phyloP scores from a whole-genome alignment of 768 basidiomycete species.

The Suillus fuscotomentosus region DNA sequence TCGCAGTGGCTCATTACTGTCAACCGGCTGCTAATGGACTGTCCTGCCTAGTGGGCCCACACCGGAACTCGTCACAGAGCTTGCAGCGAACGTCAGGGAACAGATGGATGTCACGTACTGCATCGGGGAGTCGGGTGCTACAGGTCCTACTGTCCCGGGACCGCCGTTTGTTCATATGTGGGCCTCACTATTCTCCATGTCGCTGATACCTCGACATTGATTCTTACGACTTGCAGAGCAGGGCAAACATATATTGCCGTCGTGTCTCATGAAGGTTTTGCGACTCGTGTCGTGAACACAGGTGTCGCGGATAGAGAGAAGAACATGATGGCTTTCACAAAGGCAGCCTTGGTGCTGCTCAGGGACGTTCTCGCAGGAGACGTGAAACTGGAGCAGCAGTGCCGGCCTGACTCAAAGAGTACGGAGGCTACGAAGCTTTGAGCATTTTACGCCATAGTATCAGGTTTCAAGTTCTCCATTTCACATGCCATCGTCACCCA shows the following conservation, averaged over 20 bases:
- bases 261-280: conserved; percentile 10
- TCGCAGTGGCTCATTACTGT: neutral
- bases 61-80: conserved; percentile 14
- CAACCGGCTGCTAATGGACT: neutral
- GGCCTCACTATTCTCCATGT: neutral
- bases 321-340: conserved; percentile 22
- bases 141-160: conserved; percentile 16
- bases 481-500: neutral
- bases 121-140: conserved; percentile 18
- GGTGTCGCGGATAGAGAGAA: conserved; percentile 13
- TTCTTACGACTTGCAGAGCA: conserved; percentile 2
- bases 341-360: conserved; percentile 13
- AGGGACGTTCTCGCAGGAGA: conserved; percentile 14
- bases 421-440: neutral
- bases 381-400: conserved; percentile 8
- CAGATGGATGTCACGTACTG: conserved; percentile 16
- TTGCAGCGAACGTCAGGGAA: conserved; percentile 15
- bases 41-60: conserved; percentile 15
- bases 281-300: conserved; percentile 15
- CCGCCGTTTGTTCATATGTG: conserved; percentile 11
- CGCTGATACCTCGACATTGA: neutral
- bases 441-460: neutral
- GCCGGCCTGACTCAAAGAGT: neutral
- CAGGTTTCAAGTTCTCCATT: neutral
- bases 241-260: conserved; percentile 12